Evolutionary conservation across 306 rosid genomes (phyloP).

Genomic region (Ochetophila trinervis): DNA sequence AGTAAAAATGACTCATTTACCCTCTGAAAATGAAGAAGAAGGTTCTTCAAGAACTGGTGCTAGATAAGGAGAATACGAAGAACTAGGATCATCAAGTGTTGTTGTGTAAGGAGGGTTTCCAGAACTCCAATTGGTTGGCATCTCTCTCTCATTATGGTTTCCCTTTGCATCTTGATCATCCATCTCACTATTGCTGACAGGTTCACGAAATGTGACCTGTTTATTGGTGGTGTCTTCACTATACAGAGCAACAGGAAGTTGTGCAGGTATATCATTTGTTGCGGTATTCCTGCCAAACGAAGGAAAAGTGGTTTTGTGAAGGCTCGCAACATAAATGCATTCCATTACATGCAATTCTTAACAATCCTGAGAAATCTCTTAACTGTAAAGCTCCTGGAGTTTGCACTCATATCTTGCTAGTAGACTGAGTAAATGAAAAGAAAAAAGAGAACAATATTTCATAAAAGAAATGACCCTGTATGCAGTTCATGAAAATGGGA

Average conservation of each 20-base stretch:
- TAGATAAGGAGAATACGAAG: constrained; percentile 68
- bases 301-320: constrained; percentile 30
- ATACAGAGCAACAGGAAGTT: constrained; percentile 40
- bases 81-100: constrained; percentile 61
- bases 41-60: constrained; percentile 91
- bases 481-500: no score
- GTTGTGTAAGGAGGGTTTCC: constrained; percentile 63
- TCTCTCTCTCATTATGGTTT: constrained; percentile 63
- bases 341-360: constrained; percentile 7
- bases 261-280: constrained; percentile 37
- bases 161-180: constrained; percentile 70
- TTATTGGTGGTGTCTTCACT: constrained; percentile 63
- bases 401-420: constrained; percentile 2
- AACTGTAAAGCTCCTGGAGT: constrained; percentile 8
- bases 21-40: constrained; percentile 94
- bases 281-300: constrained; percentile 48
- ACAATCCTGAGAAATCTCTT: constrained; percentile 9
- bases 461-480: not conserved
- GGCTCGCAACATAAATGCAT: constrained; percentile 14
- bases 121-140: constrained; percentile 55
- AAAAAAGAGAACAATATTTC: constrained; percentile 22
- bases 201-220: constrained; percentile 85
- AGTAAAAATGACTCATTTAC: constrained; percentile 35
- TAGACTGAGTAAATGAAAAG: constrained; percentile 7
- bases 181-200: constrained; percentile 60